These are phyloP conservation scores for Acanthamoeba healyi DNA, from an alignment of 208 protist genomes.

Conservation along the genomic window DNA sequence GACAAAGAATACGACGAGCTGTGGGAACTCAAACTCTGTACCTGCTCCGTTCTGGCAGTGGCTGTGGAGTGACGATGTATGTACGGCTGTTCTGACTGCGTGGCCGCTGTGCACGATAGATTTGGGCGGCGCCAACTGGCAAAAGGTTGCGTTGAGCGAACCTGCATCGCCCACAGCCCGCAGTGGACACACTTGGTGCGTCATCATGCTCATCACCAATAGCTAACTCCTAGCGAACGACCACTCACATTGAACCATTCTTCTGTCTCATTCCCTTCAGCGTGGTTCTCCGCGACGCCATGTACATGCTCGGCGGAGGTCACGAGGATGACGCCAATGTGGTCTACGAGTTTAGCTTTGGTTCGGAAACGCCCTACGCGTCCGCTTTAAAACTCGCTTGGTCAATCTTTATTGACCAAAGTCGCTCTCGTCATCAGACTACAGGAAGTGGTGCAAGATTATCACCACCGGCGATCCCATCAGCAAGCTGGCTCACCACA, in stretches of 20 bases:
- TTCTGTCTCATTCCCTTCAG: not conserved
- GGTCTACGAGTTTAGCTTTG: slow-evolving; percentile 24
- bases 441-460: slow-evolving; percentile 23
- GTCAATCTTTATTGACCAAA: no score
- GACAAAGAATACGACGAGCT: slow-evolving; percentile 1
- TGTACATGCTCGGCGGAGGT: slow-evolving; percentile 24
- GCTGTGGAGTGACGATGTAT: not conserved
- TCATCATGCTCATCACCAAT: not conserved
- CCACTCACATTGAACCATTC: no score
- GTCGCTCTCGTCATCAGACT: no score
- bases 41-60: not conserved
- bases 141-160: not conserved
- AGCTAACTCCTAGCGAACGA: no score
- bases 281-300: slow-evolving; percentile 13
- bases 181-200: not conserved
- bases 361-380: not conserved
- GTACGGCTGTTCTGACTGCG: not conserved
- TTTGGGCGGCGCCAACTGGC: not conserved
- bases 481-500: not conserved
- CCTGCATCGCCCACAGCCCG: not conserved
- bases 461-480: slow-evolving; percentile 19
- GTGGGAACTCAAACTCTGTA: slow-evolving; percentile 56
- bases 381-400: no score
- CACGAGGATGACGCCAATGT: not conserved
- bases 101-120: not conserved